Evolutionary conservation across 2,329 filamentous ascomycete genomes (phyloP).

Genomic region (Xylariaceae sp.): DNA sequence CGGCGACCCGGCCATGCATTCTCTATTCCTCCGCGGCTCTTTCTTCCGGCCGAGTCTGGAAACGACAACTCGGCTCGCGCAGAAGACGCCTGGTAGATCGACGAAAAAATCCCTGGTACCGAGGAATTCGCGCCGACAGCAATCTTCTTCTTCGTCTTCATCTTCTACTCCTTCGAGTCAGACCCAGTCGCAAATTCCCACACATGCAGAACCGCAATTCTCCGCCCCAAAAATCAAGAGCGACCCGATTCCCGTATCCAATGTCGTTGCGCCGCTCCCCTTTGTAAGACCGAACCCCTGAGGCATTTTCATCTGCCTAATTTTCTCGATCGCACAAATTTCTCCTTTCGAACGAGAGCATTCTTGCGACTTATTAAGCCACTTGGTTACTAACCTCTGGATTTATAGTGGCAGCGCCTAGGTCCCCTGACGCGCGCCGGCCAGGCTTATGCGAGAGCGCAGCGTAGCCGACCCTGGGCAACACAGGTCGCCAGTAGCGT

Average conservation of each 20-base stretch:
- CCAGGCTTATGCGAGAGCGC: conserved; percentile 62
- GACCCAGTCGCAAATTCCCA: conserved; percentile 3
- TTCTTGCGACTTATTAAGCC: background rate
- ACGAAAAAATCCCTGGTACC: conserved; percentile 6
- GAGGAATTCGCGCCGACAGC: conserved; percentile 18
- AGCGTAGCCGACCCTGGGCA: conserved; percentile 66
- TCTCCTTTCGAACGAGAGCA: background rate
- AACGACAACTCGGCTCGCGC: conserved; percentile 8
- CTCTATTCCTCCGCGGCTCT: conserved; percentile 15
- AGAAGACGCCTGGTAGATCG: conserved; percentile 13
- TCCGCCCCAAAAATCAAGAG: background rate
- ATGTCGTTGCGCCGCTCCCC: conserved; percentile 36
- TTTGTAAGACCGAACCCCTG: conserved; percentile 26
- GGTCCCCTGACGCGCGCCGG: conserved; percentile 51
- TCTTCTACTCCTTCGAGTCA: no score
- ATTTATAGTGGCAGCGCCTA: conserved; percentile 48
- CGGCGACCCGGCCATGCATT: conserved; percentile 7
- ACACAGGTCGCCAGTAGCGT: conserved; percentile 74
- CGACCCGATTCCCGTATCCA: conserved; percentile 40
- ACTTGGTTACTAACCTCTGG: background rate
- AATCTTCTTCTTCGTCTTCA: conserved; percentile 16
- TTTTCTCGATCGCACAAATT: background rate
- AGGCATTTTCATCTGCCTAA: background rate
- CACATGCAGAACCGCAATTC: background rate
- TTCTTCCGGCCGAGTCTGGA: conserved; percentile 21